Evolutionary conservation across 352 stramenopile species (phyloP), one percentile per base, ranked within the genome.

Genomic region (Phytophthora megakarya): DNA sequence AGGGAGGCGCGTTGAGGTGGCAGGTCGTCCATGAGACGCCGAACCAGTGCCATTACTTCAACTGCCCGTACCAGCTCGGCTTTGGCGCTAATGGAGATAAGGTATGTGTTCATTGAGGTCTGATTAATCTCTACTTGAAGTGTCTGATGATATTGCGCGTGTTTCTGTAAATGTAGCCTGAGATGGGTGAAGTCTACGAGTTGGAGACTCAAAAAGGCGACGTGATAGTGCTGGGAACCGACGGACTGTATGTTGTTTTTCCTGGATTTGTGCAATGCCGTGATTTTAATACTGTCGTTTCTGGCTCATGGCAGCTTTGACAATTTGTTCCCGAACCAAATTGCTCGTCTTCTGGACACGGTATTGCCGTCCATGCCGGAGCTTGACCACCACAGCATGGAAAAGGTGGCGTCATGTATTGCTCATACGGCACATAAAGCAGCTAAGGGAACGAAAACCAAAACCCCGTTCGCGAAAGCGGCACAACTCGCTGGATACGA

Each of bases 21-120:
- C 84, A 86, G 38, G 72, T 98, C 16, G 78, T 97, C 5, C 95
- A 91, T 44, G 88, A 96, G 50, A 95, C 93, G 11, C 84, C 86
- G 33, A 92, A 97, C 65, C 96, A 98, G 63, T 90, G 84, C 25
- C 96, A 99, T 61, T 98, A 98, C 73, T 99, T 98, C 73, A 98
- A 99, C 72, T 99, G 96, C 65, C 96, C 96, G 0, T 98, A 94
- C 57, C 96, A 99, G 61, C 73, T 99, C 12, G 96, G 90, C 9
- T 80, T 78, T 56, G 68, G 60, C 10, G 76, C 92, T 37, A 97
- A 91, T 42, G 92, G 92, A 22, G 96, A 99, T 73, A 72, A 86
- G 72, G 86, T 93, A n/a, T n/a, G n/a, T n/a, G n/a, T n/a, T n/a
- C n/a, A n/a, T n/a, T n/a, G n/a, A n/a, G n/a, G n/a, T n/a, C n/a